Evolutionary conservation across 768 basidiomycete species (phyloP), one percentile per base, ranked within the genome.

Genomic region (Mycena vitilis): DNA sequence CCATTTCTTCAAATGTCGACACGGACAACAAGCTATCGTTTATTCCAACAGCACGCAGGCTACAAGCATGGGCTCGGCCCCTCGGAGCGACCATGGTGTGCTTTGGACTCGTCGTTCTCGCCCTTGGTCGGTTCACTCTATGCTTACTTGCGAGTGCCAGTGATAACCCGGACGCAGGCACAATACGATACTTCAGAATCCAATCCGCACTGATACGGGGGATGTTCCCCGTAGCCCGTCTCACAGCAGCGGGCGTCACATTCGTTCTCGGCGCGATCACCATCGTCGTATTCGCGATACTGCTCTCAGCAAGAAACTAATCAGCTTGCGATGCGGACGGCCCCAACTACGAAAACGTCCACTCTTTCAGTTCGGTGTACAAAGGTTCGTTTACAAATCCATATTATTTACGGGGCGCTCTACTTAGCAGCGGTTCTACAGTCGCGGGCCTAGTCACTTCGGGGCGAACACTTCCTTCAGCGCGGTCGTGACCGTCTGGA

Each of bases 401-500:
- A 38, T 42, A 51, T 52, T 69, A 68, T 63, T 67, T 64, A 54
- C n/a, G 40, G 38, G 8, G n/a, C 22, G 49, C 6, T 59, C 64
- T 54, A n/a, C n/a, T n/a, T n/a, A 52, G 48, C 2, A 6, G 18
- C 15, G 13, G 23, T 47, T 67, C 66, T 62, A 61, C 40, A 34
- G 9, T 30, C 48, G 48, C 48, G 16, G 22, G 42, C 9, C 51
- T 36, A 8, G 52, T 63, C 23, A 61, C 48, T 68, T 68, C 55
- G 60, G 55, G 23, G 76, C 73, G 60, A 94, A 74, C 4, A 86
- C 81, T 64, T 89, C 89, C 74, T 85, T 85, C 77, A 98, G 77
- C 7, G 88, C 89, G 16, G 81, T 79, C 52, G 95, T 82, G 63
- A 98, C 81, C 75, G 80, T 89, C 72, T 94, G 90, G 15, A 97